Conservation (phyloP, 768 basidiomycete genomes). For the Sarcodon sp. region DNA sequence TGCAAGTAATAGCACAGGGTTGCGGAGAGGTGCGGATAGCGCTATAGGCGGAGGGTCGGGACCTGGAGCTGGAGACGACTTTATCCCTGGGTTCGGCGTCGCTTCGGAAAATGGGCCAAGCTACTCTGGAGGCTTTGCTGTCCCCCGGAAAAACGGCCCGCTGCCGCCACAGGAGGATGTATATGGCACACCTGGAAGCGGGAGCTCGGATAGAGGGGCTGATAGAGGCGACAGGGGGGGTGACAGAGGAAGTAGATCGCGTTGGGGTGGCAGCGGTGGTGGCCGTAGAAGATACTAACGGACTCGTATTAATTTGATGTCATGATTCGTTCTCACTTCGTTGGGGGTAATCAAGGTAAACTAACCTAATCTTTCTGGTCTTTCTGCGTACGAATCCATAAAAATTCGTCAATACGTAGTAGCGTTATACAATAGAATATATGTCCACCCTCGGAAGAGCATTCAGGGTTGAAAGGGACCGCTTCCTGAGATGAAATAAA, state of each 20-base stretch:
- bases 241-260: conserved; percentile 20
- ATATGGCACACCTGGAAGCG: conserved; percentile 14
- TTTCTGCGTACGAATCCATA: too few species aligned
- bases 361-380: too few species aligned
- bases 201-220: conserved; percentile 17
- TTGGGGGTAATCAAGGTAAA: too few species aligned
- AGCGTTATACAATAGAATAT: too few species aligned
- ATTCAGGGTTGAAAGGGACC: too few species aligned
- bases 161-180: conserved; percentile 7
- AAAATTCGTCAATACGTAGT: too few species aligned
- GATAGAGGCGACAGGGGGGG: conserved; percentile 19
- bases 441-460: too few species aligned
- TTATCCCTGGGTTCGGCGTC: conserved; percentile 53
- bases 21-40: neutral
- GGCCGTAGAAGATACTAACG: conserved; percentile 6
- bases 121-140: conserved; percentile 4
- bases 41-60: conserved; percentile 10
- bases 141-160: neutral
- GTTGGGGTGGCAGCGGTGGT: conserved; percentile 18
- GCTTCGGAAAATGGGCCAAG: neutral
- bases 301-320: neutral
- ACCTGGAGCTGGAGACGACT: conserved; percentile 31
- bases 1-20: too few species aligned
- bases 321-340: too few species aligned
- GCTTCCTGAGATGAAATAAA: too few species aligned